Evolutionary conservation across 108 stramenopile species (phyloP), one percentile per base, ranked within the genome.

Genomic region (Stephanodiscus minutulus): DNA sequence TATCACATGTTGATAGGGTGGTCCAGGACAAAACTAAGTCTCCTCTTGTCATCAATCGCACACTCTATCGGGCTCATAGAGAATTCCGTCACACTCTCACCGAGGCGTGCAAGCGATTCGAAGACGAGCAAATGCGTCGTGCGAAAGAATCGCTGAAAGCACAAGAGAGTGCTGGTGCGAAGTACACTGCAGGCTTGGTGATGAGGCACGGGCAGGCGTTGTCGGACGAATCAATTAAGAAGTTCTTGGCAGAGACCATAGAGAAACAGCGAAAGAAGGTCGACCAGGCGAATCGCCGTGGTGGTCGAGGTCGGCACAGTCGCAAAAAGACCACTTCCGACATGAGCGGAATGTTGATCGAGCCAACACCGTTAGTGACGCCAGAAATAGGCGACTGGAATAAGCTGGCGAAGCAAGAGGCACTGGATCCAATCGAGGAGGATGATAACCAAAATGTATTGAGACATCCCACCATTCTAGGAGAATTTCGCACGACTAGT

Each of bases 91-190:
- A 90, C 20, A 83, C 94, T 31, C 86, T 95, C 4, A 67, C 88
- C 29, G 94, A 92, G 49, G 94, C 94, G 8, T 89, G 86, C 28
- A 92, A 89, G 53, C 85, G 91, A 41, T 95, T 92, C 64, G 94
- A 95, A 64, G 90, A 91, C 52, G 87, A 95, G 56, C 87, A 91
- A 72, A 69, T 87, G 13, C 74, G 81, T 25, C 88, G 82, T 68
- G 87, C 91, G 7, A 80, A 77, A 18, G 87, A 85, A 36, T 53
- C 82, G 33, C 66, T 93, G n/a, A 56, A 83, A 50, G 85, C 82
- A 24, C 77, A 76, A 74, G 78, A 85, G 31, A 74, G 75, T 50
- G 64, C 36, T 21, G 35, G 66, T 11, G 64, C 79, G 15, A 77
- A 81, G 37, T 67, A 81, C 65, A 77, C 55, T 24, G 90, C 90